Conservation (phyloP, 164 flowering plant genomes). For the Dillenia turbinata region DNA sequence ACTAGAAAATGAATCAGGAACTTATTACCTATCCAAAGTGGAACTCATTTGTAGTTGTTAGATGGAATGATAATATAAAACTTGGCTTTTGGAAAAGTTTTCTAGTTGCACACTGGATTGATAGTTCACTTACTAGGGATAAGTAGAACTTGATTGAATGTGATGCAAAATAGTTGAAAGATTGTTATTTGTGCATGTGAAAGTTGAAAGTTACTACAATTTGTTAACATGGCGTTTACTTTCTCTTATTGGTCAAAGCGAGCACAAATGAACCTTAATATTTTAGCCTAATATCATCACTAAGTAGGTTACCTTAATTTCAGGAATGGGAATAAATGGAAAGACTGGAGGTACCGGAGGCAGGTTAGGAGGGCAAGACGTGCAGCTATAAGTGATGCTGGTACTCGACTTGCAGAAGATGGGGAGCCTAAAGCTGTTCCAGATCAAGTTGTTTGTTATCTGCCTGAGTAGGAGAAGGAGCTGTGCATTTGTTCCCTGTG, state of each 20-base stretch:
- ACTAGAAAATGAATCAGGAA: too few species aligned
- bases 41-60: background rate
- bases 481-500: slow-evolving; percentile 85
- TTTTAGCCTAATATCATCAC: background rate
- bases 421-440: slow-evolving; percentile 52
- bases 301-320: slow-evolving; percentile 3
- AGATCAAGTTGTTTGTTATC: slow-evolving; percentile 74
- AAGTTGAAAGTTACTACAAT: background rate
- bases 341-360: slow-evolving; percentile 55
- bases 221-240: background rate
- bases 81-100: too few species aligned
- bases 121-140: too few species aligned
- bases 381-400: slow-evolving; percentile 10
- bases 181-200: background rate
- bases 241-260: background rate
- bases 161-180: too few species aligned
- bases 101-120: too few species aligned
- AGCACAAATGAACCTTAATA: too few species aligned
- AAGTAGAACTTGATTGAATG: too few species aligned
- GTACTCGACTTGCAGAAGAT: slow-evolving; percentile 20
- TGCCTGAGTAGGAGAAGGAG: slow-evolving; percentile 68
- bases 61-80: background rate
- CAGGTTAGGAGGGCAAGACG: slow-evolving; percentile 18
- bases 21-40: too few species aligned
- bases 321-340: slow-evolving; percentile 84